Evolutionary conservation across 1,139 yeast species (phyloP).

Genomic region (Meyerozyma smithsonii): DNA sequence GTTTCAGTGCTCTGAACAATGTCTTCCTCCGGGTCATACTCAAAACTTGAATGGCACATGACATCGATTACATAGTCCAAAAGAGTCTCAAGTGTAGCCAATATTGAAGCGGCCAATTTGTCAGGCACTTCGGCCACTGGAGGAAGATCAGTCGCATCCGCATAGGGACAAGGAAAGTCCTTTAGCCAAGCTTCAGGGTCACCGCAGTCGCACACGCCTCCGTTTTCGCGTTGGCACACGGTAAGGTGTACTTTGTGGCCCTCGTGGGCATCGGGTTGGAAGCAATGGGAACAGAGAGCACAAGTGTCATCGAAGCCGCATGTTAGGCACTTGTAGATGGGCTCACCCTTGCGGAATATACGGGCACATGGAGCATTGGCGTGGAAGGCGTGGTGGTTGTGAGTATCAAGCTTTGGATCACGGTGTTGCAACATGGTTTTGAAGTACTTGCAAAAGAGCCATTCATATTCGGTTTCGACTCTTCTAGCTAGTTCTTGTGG

Average conservation of each 20-base stretch:
- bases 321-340: constrained; percentile 76
- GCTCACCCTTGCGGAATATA: constrained; percentile 78
- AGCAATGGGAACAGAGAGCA: constrained; percentile 80
- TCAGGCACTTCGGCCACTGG: constrained; percentile 24
- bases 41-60: constrained; percentile 42
- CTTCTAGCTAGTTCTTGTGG: constrained; percentile 12
- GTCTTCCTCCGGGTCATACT: constrained; percentile 24
- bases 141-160: constrained; percentile 6
- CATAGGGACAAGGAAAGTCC: constrained; percentile 34
- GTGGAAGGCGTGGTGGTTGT: constrained; percentile 46
- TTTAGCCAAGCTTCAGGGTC: constrained; percentile 57
- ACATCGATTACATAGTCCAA: constrained; percentile 79
- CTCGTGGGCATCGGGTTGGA: constrained; percentile 60
- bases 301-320: constrained; percentile 86
- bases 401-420: constrained; percentile 20
- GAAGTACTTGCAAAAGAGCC: constrained; percentile 32
- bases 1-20: constrained; percentile 23
- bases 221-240: constrained; percentile 74
- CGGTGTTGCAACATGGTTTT: constrained; percentile 17
- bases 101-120: constrained; percentile 29
- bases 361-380: constrained; percentile 73
- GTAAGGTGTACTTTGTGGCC: constrained; percentile 75
- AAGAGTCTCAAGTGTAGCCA: constrained; percentile 46
- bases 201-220: constrained; percentile 78
- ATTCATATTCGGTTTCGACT: constrained; percentile 32